Conservation (phyloP, 371 early-diverging fungal species). For the Lichtheimia corymbifera region DNA sequence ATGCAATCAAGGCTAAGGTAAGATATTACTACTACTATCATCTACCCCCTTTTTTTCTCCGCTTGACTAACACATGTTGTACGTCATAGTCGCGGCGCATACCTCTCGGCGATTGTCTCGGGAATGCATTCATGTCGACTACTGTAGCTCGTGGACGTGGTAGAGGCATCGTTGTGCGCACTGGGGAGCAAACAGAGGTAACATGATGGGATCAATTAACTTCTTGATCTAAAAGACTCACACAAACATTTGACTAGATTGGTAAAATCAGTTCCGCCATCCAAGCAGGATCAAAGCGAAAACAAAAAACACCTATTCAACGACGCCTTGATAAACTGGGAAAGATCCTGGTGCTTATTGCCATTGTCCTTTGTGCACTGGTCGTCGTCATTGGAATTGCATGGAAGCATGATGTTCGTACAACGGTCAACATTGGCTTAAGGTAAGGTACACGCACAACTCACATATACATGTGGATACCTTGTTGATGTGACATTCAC, state of each 20-base stretch:
- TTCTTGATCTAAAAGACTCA: constrained; percentile 8
- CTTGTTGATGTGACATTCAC: neutral
- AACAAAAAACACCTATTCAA: constrained; percentile 80
- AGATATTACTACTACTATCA: neutral
- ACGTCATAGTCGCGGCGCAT: constrained; percentile 56
- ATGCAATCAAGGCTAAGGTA: constrained; percentile 49
- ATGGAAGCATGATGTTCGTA: constrained; percentile 53
- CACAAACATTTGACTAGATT: constrained; percentile 47
- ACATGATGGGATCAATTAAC: constrained; percentile 37
- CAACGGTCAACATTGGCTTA: constrained; percentile 51
- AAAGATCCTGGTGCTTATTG: constrained; percentile 69
- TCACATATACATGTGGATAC: too few relatives aligned
- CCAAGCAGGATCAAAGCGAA: constrained; percentile 63
- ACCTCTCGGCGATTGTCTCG: constrained; percentile 69
- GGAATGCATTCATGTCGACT: constrained; percentile 75
- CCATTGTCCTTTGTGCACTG: constrained; percentile 79
- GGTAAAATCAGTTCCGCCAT: constrained; percentile 91
- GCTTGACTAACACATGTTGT: neutral
- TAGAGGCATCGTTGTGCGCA: constrained; percentile 78
- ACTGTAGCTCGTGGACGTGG: constrained; percentile 73
- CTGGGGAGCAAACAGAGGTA: constrained; percentile 81
- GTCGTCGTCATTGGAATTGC: constrained; percentile 83
- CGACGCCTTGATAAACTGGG: constrained; percentile 71
- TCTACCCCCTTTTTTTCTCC: constrained; percentile 47
- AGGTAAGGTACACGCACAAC: too few relatives aligned